Evolutionary conservation across 805 yeast species (phyloP).

Genomic region (Kodamaea kaohsiungensis): DNA sequence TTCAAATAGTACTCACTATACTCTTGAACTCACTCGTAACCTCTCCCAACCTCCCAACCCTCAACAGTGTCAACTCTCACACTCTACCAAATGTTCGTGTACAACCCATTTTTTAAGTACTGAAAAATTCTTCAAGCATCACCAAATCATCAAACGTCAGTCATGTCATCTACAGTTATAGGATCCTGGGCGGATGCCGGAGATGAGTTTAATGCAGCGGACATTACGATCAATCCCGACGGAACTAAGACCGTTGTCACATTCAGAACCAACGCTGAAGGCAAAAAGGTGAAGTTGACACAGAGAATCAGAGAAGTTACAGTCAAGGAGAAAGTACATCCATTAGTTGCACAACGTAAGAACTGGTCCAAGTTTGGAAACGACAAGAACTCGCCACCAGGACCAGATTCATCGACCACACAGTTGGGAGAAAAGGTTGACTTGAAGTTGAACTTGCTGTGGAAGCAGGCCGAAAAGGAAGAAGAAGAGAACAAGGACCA

Average conservation of each 20-base stretch:
- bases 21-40: too few relatives aligned
- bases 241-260: conserved; percentile 89
- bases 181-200: conserved; percentile 73
- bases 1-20: too few relatives aligned
- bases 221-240: conserved; percentile 74
- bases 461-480: conserved; percentile 77
- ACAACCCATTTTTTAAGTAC: background rate
- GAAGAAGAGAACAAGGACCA: conserved; percentile 56
- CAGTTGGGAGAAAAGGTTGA: conserved; percentile 83
- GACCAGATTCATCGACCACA: conserved; percentile 88
- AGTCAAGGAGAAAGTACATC: conserved; percentile 81
- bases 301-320: conserved; percentile 78
- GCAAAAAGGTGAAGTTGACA: conserved; percentile 83
- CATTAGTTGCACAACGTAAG: conserved; percentile 82
- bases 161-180: conserved; percentile 37
- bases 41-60: too few relatives aligned
- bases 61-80: background rate
- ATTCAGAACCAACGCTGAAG: conserved; percentile 71
- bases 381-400: conserved; percentile 70
- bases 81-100: background rate
- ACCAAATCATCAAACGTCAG: conserved; percentile 1
- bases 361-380: conserved; percentile 88
- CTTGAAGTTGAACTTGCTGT: conserved; percentile 69
- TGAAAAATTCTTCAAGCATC: conserved; percentile 8
- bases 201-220: conserved; percentile 73